A percentile compares a stretch with the other conserved stretches of the same genome.
Evolutionary conservation across 441 rosid genomes (phyloP).

Genomic region (Erodium texanum): DNA sequence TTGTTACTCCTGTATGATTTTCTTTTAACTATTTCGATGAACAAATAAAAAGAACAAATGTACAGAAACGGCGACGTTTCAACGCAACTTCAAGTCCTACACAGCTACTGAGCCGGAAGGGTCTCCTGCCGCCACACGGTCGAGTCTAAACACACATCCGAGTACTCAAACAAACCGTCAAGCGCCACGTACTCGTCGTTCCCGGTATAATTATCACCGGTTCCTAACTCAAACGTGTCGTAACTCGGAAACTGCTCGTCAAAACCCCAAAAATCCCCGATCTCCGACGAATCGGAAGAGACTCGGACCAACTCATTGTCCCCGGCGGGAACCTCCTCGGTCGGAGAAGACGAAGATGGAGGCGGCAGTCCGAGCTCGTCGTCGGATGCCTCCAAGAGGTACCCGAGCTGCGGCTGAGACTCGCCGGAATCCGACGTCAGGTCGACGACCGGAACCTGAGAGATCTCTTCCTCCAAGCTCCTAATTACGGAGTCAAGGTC

Average conservation of each 20-base stretch:
- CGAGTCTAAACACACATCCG: neutral
- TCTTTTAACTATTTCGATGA: neutral
- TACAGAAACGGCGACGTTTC: neutral
- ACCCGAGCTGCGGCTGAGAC: constrained; percentile 55
- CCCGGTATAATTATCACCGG: constrained; percentile 20
- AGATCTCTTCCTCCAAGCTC: constrained; percentile 58
- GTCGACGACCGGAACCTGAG: constrained; percentile 21
- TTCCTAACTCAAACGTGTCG: constrained; percentile 38
- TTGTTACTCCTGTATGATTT: too few relatives aligned
- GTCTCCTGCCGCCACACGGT: constrained; percentile 43
- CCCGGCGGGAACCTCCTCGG: constrained; percentile 16
- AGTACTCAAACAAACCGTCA: constrained; percentile 42
- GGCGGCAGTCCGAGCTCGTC: constrained; percentile 87
- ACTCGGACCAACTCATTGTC: constrained; percentile 26
- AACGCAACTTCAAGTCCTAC: neutral
- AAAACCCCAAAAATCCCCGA: constrained; percentile 41
- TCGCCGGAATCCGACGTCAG: constrained; percentile 29
- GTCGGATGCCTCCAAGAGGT: constrained; percentile 71
- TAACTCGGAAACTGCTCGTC: constrained; percentile 38
- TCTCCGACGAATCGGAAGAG: constrained; percentile 30
- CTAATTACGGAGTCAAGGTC: constrained; percentile 67
- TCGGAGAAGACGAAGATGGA: constrained; percentile 1
- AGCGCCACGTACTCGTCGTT: constrained; percentile 25
- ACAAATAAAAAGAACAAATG: too few relatives aligned
- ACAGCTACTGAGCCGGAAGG: constrained; percentile 34